These are phyloP conservation scores for Cladosporium oxysporum DNA, from an alignment of 2,329 filamentous ascomycete species.

Conservation along the genomic window DNA sequence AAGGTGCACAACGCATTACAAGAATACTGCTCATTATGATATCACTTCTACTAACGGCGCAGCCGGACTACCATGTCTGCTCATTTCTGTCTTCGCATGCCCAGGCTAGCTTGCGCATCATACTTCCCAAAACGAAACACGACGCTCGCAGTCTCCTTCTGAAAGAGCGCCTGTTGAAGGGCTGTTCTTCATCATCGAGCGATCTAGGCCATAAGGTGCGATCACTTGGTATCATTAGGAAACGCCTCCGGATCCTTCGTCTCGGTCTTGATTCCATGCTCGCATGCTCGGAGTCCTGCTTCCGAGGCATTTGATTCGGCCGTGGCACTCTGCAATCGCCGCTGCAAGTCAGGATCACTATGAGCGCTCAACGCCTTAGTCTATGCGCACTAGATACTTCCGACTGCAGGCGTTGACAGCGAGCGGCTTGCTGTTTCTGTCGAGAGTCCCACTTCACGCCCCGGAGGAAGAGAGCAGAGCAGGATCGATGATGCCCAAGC, in stretches of 20 bases:
- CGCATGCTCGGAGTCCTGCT: neutral
- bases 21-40: constrained; percentile 1
- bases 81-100: neutral
- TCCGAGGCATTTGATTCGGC: neutral
- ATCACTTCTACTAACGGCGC: neutral
- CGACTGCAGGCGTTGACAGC: neutral
- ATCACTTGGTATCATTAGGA: neutral
- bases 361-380: neutral
- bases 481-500: neutral
- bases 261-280: neutral
- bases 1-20: neutral
- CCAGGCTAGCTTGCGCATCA: neutral
- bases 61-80: neutral
- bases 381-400: neutral
- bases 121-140: neutral
- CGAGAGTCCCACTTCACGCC: neutral
- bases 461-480: neutral
- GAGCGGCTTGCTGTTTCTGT: neutral
- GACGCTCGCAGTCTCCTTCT: no score
- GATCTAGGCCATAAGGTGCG: neutral
- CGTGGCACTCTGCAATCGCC: neutral
- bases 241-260: neutral
- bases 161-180: no score
- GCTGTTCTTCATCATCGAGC: neutral
- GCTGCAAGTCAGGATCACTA: neutral